Evolutionary conservation across 2,329 filamentous ascomycete genomes (phyloP).

Genomic region (Teratosphaeria destructans): DNA sequence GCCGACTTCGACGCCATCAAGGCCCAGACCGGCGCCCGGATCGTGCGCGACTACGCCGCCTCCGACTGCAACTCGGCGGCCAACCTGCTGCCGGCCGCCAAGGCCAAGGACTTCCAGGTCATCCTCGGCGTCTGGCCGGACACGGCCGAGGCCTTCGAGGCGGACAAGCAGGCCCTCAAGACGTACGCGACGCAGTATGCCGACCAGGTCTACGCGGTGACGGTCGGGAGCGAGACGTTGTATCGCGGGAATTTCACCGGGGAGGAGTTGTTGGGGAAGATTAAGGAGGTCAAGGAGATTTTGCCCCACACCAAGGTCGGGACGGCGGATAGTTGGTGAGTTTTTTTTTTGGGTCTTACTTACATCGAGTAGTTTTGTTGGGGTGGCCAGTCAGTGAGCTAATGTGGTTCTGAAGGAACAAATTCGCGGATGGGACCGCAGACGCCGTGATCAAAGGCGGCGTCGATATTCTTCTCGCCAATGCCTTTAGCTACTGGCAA

Average conservation of each 20-base stretch:
- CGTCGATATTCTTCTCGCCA: conserved; percentile 53
- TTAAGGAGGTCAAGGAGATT: conserved; percentile 49
- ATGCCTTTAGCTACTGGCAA: conserved; percentile 68
- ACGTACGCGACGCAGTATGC: conserved; percentile 40
- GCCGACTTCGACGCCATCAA: conserved; percentile 54
- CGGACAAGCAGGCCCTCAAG: conserved; percentile 50
- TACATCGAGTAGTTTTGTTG: neutral
- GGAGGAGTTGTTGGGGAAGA: conserved; percentile 48
- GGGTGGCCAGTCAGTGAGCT: too few species aligned
- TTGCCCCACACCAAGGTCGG: conserved; percentile 48
- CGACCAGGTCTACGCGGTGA: conserved; percentile 56
- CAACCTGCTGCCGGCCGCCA: conserved; percentile 55
- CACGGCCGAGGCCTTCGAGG: conserved; percentile 49
- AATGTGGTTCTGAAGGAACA: conserved; percentile 36
- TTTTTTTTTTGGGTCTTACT: neutral
- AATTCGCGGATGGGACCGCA: conserved; percentile 57
- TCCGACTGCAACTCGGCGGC: conserved; percentile 55
- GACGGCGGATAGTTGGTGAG: conserved; percentile 56
- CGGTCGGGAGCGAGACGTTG: conserved; percentile 59
- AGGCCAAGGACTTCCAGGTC: conserved; percentile 54
- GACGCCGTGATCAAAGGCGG: conserved; percentile 51
- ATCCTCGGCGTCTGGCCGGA: conserved; percentile 61
- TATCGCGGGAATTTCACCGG: conserved; percentile 60
- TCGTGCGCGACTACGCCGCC: conserved; percentile 58
- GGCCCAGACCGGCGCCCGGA: conserved; percentile 36